Base-by-base conservation (phyloP, 1,284 basidiomycete species). In the Phlebopus sp. region DNA sequence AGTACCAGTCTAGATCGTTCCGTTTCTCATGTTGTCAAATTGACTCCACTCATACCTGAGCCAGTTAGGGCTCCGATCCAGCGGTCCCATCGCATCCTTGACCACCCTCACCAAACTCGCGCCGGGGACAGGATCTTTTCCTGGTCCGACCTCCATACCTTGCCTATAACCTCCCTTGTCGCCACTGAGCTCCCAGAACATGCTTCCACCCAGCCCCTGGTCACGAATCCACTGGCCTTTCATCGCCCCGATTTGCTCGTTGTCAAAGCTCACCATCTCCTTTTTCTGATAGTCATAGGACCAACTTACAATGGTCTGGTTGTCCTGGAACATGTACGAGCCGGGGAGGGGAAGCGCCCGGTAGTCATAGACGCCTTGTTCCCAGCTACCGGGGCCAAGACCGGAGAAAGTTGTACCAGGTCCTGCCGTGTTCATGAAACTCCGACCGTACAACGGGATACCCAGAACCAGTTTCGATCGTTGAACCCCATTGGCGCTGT, bases 361-460 rank as follows among this genome's bases (percentile, higher is more conserved):
- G 57, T 90, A 91, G 65, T 91, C 89, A 59, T 90, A 91, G 3
- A 82, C 78, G n/a, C 89, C 86, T 55, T 81, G 69, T 62, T 92
- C 84, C 90, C 90, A 86, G 56, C 77, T 81, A 47, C 86, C 82
- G 44, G 68, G 74, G 29, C 89, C 92, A 49, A 90, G 60, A 30
- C 92, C 92, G 14, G 78, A 77, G 72, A 86, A 99, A 0, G 87
- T 74, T 13, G 72, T 63, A 1, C 92, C 92, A 1, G 90, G 88
- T 0, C 96, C 96, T 37, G 79, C 69, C 0, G 94, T 95, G 60
- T 88, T 82, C 62, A 84, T 75, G 72, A 99, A 99, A 31, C 90
- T 90, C 15, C 95, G 84, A 0, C 96, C 96, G 57, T 97, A 97
- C 1, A 94, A 73, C 1, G 94, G 94, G 47, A 97, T 79, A 5